These are phyloP conservation scores for Ceratocystiopsis minuta DNA, from an alignment of 2,329 filamentous ascomycete genomes.

Conservation along the genomic window DNA sequence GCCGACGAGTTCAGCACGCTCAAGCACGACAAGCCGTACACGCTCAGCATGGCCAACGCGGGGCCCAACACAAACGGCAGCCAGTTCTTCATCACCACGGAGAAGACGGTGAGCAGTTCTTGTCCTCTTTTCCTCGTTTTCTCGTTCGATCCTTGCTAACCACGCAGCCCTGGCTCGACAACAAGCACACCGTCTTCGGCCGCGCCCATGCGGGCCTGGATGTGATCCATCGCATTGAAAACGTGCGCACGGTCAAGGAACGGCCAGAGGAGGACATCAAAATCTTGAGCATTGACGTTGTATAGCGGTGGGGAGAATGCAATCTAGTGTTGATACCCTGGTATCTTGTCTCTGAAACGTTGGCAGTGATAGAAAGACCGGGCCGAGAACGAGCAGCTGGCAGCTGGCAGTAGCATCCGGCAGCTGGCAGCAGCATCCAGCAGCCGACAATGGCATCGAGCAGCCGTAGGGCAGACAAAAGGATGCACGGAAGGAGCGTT, in stretches of 20 bases:
- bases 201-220: constrained; percentile 79
- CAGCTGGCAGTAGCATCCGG: too few species aligned
- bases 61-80: constrained; percentile 89
- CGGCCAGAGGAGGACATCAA: constrained; percentile 96
- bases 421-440: too few species aligned
- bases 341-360: too few species aligned
- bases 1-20: constrained; percentile 84
- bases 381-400: too few species aligned
- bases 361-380: too few species aligned
- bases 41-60: constrained; percentile 93
- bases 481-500: too few species aligned
- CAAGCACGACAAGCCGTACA: constrained; percentile 91
- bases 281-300: constrained; percentile 68
- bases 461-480: too few species aligned
- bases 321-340: not conserved
- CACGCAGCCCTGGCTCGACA: constrained; percentile 70
- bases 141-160: not conserved
- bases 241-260: constrained; percentile 68
- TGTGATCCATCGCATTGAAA: constrained; percentile 92
- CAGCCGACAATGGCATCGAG: too few species aligned
- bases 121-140: not conserved
- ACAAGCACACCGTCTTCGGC: constrained; percentile 93
- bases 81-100: constrained; percentile 97
- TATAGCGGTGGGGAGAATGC: constrained; percentile 15
- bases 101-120: constrained; percentile 55